phyloP scores from a whole-genome alignment of 495 filamentous ascomycete species.

The Cercophora samala region DNA sequence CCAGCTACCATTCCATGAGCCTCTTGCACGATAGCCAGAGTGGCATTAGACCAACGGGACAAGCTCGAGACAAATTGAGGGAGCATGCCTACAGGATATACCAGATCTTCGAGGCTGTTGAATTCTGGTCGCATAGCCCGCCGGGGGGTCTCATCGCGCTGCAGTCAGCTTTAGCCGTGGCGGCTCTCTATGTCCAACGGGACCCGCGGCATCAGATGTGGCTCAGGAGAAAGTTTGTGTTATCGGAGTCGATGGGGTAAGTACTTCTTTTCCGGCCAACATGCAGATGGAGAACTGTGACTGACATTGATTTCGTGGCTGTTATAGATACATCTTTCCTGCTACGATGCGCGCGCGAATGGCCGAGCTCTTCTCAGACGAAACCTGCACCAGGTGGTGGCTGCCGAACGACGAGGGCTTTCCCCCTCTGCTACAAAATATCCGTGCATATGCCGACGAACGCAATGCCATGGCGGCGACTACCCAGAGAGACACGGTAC shows the following conservation, averaged over 20 bases:
- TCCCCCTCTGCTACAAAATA: slow-evolving; percentile 64
- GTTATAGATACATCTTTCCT: slow-evolving; percentile 74
- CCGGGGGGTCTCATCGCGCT: slow-evolving; percentile 65
- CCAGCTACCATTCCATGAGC: slow-evolving; percentile 74
- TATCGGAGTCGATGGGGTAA: slow-evolving; percentile 80
- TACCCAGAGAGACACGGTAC: slow-evolving; percentile 61
- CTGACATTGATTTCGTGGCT: slow-evolving; percentile 2
- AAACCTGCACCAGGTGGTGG: slow-evolving; percentile 77
- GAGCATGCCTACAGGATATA: slow-evolving; percentile 65
- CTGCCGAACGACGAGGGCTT: slow-evolving; percentile 76
- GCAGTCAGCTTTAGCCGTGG: slow-evolving; percentile 74
- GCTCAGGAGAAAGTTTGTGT: slow-evolving; percentile 73
- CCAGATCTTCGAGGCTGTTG: slow-evolving; percentile 73
- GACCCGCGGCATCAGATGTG: slow-evolving; percentile 74
- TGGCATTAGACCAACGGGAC: slow-evolving; percentile 49
- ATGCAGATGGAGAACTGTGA: neutral
- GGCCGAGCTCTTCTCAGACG: slow-evolving; percentile 65
- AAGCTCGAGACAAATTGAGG: slow-evolving; percentile 52
- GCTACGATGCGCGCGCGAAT: slow-evolving; percentile 68
- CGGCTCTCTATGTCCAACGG: slow-evolving; percentile 71
- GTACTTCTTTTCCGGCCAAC: slow-evolving; percentile 33
- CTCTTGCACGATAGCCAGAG: slow-evolving; percentile 79
- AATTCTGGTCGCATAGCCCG: slow-evolving; percentile 66
- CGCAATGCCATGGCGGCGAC: slow-evolving; percentile 61
- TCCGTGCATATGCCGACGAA: slow-evolving; percentile 74